Evolutionary conservation across 495 filamentous ascomycete genomes (phyloP).

Genomic region (Baudoinia panamericana): DNA sequence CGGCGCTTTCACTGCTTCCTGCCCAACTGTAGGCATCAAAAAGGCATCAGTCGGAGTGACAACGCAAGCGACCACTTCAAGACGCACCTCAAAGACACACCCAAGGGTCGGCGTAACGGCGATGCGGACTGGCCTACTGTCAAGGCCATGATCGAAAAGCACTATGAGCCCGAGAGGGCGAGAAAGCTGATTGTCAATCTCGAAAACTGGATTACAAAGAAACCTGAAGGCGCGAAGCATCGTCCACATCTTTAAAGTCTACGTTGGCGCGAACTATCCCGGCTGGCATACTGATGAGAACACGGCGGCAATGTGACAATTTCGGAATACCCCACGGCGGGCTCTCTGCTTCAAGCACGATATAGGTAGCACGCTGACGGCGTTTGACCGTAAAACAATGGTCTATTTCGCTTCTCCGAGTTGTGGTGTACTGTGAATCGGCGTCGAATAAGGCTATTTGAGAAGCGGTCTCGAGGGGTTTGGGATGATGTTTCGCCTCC

Average conservation of each 20-base stretch:
- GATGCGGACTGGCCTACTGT: conserved; percentile 6
- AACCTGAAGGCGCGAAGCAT: too few relatives aligned
- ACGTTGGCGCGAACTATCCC: too few relatives aligned
- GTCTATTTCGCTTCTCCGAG: too few relatives aligned
- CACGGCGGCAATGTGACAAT: too few relatives aligned
- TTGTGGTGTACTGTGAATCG: too few relatives aligned
- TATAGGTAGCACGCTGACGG: too few relatives aligned
- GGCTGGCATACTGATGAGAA: too few relatives aligned
- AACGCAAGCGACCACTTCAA: conserved; percentile 19
- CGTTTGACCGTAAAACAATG: too few relatives aligned
- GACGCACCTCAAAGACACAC: conserved; percentile 12
- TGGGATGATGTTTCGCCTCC: too few relatives aligned
- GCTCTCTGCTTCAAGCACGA: background rate
- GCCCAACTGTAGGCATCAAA: conserved; percentile 4
- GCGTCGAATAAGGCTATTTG: too few relatives aligned
- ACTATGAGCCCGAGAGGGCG: conserved; percentile 3
- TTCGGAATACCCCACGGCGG: conserved; percentile 1
- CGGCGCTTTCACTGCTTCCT: conserved; percentile 9
- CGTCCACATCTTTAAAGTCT: too few relatives aligned
- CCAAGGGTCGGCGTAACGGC: conserved; percentile 11
- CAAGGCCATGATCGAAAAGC: background rate
- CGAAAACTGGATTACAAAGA: conserved; percentile 8
- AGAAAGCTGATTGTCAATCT: conserved; percentile 10
- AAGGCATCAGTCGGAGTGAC: conserved; percentile 13
- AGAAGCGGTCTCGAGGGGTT: too few relatives aligned